phyloP scores from a whole-genome alignment of 2,329 filamentous ascomycete genomes.

The Raffaelea deltoideospora region DNA sequence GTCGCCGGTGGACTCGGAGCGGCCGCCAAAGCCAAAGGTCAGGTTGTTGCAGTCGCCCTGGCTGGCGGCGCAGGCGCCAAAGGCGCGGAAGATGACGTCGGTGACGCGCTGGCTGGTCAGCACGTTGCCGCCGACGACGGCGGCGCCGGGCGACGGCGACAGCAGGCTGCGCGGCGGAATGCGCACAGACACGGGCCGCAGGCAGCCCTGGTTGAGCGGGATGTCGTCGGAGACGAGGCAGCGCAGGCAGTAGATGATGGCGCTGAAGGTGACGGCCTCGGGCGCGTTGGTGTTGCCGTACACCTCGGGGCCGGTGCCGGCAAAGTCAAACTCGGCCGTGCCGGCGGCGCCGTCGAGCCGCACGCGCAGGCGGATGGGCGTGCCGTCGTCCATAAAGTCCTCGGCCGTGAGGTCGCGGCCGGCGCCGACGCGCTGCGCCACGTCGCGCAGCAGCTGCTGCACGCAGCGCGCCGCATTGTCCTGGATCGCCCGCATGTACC shows the following conservation, averaged over 20 bases:
- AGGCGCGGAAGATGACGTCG: slow-evolving; percentile 44
- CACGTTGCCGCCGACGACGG: slow-evolving; percentile 73
- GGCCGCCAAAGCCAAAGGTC: slow-evolving; percentile 15
- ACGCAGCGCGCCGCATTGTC: slow-evolving; percentile 67
- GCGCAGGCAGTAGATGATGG: slow-evolving; percentile 75
- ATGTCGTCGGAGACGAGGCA: slow-evolving; percentile 71
- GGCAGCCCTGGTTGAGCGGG: slow-evolving; percentile 73
- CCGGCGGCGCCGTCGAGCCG: slow-evolving; percentile 61
- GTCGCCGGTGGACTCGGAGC: slow-evolving; percentile 7
- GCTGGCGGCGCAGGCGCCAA: slow-evolving; percentile 12
- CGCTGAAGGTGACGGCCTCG: slow-evolving; percentile 62
- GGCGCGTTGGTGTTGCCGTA: slow-evolving; percentile 67
- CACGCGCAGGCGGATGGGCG: slow-evolving; percentile 58
- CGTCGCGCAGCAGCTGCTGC: slow-evolving; percentile 53
- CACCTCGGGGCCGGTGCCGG: slow-evolving; percentile 59
- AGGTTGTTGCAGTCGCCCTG: slow-evolving; percentile 19
- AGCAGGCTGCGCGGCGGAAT: slow-evolving; percentile 63
- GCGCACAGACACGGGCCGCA: slow-evolving; percentile 58
- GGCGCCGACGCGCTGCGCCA: slow-evolving; percentile 47
- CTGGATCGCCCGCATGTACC: slow-evolving; percentile 75
- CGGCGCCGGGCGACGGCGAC: slow-evolving; percentile 59
- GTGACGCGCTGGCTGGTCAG: slow-evolving; percentile 68
- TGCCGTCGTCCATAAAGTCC: slow-evolving; percentile 82
- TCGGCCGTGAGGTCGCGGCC: slow-evolving; percentile 57
- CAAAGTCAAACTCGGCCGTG: slow-evolving; percentile 64